A percentile compares a stretch with the other conserved stretches of the same genome.
phyloP scores from a whole-genome alignment of 2,329 filamentous ascomycete species.

The Exophiala spinifera region DNA sequence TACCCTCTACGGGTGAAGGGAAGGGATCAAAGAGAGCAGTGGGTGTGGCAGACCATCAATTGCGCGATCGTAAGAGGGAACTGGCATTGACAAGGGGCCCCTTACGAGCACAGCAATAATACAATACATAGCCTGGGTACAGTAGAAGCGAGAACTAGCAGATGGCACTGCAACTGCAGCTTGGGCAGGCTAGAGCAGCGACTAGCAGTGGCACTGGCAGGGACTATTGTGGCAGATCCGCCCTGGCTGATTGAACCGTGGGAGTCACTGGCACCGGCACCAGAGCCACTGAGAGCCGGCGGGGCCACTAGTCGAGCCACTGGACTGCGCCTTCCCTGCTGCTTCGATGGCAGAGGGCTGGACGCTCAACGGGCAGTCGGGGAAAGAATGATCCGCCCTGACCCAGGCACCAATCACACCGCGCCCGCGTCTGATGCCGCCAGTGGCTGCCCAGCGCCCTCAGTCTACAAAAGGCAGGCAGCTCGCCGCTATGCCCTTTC shows the following conservation, averaged over 20 bases:
- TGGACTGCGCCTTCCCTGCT: not conserved
- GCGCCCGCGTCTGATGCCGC: conserved; percentile 4
- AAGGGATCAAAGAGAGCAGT: too few relatives aligned
- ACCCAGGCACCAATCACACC: conserved; percentile 6
- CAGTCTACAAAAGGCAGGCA: conserved; percentile 28
- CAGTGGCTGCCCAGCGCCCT: conserved; percentile 14
- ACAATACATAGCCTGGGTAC: too few relatives aligned
- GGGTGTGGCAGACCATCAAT: too few relatives aligned
- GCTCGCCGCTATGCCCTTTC: conserved; percentile 27
- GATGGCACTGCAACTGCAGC: not conserved
- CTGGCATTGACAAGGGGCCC: too few relatives aligned
- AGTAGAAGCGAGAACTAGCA: too few relatives aligned
- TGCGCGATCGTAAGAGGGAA: too few relatives aligned
- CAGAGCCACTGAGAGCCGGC: too few relatives aligned
- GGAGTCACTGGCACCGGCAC: too few relatives aligned
- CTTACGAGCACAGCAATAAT: too few relatives aligned
- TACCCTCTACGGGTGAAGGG: too few relatives aligned
- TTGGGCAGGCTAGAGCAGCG: conserved; percentile 1
- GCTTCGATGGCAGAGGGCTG: not conserved
- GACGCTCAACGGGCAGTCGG: conserved; percentile 13
- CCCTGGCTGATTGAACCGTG: conserved; percentile 1
- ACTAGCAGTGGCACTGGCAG: conserved; percentile 4
- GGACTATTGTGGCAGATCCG: not conserved
- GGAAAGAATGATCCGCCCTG: conserved; percentile 23
- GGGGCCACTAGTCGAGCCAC: not conserved